These are phyloP conservation scores for Cynanchum wilfordii DNA, from an alignment of 257 asterid species.

Conservation along the genomic window DNA sequence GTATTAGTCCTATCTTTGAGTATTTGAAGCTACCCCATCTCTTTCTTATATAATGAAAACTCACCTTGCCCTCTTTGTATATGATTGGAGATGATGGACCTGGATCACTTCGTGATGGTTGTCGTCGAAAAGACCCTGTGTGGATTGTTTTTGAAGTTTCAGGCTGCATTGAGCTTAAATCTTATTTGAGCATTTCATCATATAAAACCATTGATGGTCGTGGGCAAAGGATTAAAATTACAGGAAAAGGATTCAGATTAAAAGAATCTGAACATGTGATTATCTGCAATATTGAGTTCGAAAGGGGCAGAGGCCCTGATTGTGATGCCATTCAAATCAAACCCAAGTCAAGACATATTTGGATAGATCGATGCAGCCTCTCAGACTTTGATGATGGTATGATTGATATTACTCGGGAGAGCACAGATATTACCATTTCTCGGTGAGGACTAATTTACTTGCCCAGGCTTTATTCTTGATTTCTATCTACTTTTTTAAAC, in stretches of 20 bases:
- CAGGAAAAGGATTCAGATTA: constrained; percentile 74
- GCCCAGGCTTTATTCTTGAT: not conserved
- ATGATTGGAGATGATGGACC: constrained; percentile 79
- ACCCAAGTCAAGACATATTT: constrained; percentile 68
- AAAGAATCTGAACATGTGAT: constrained; percentile 85
- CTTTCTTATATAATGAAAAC: not conserved
- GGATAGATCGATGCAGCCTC: constrained; percentile 93
- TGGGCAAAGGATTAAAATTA: constrained; percentile 62
- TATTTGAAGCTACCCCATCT: not conserved
- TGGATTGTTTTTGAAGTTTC: constrained; percentile 83
- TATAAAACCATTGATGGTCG: constrained; percentile 88
- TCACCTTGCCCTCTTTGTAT: not conserved
- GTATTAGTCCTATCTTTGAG: not conserved
- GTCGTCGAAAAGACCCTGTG: constrained; percentile 67
- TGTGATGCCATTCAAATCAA: constrained; percentile 82
- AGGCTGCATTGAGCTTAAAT: constrained; percentile 70
- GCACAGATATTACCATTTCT: constrained; percentile 83
- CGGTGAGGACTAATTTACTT: constrained; percentile 34
- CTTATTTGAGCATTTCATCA: constrained; percentile 60
- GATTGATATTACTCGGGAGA: constrained; percentile 64
- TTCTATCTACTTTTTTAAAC: not conserved
- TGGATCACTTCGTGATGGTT: constrained; percentile 81
- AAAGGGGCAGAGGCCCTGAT: constrained; percentile 74
- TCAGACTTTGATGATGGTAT: constrained; percentile 68
- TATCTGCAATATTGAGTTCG: constrained; percentile 62